Base-by-base conservation (phyloP, 345 rosid species). In the Clarkia xantiana region DNA sequence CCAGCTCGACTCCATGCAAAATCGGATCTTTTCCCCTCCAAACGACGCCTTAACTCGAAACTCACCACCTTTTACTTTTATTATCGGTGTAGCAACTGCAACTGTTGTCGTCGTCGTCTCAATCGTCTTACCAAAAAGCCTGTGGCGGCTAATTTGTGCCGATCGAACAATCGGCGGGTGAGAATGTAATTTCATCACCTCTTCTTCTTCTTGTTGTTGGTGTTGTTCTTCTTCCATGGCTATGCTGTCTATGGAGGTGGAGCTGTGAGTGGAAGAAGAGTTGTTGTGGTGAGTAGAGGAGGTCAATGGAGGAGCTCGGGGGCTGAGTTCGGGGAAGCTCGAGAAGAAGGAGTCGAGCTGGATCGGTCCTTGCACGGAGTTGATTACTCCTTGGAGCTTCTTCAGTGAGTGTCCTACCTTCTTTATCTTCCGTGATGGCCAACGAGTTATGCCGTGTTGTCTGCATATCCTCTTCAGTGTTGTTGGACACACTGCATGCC, bases 301-400 rank as follows among this genome's bases (percentile, higher is more conserved):
- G 1, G 36, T 5, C 36, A 29, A 29, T 29, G 36, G 36, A 29
- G 36, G 36, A 29, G 36, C 36, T 29, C 36, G 2, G 6, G 88
- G 81, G 50, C 56, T 73, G 61, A 80, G 65, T 52, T 80, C 93
- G 1, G 86, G 97, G 79, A 88, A 88, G 65, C 71, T 71, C 61
- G 76, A 52, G 46, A 80, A 84, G 74, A 88, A 84, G 29, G 97
- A 81, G 34, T 79, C 93, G 2, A 84, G 74, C 57, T 75, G 80
- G 72, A 88, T 65, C 52, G 88, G 41, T 47, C 95, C 97, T 71
- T 85, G 90, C 53, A 89, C 97, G 1, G 97, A 82, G 61, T 89
- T 80, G 11, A 89, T 82, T 51, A 89, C 97, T 9, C 66, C 79
- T 62, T 89, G 97, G 52, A 70, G 71, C 66, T 66, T 70, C 65